Evolutionary conservation across 2,329 filamentous ascomycete species (phyloP), one percentile per base, ranked within the genome.

Genomic region (Lecanicillium sp.): DNA sequence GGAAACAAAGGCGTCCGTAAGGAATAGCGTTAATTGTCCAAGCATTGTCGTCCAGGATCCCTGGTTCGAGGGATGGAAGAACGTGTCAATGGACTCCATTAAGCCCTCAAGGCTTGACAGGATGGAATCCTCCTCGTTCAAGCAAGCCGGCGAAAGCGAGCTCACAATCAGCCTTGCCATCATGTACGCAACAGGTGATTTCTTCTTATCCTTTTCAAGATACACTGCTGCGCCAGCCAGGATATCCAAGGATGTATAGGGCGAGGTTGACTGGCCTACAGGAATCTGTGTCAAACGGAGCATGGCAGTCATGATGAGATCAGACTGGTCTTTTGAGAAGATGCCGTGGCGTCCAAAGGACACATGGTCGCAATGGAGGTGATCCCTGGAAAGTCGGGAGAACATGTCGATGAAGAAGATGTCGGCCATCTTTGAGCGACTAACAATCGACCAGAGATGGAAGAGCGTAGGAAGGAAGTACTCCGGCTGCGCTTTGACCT

Each of bases 1-100:
- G 65, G 94, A 92, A 31, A 98, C 87, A 59, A 98, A 98, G 52
- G 94, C 89, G 58, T 98, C 92, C 3, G 89, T 83, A 5, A 98
- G 71, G 60, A 94, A 95, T 57, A 89, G 89, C 5, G 92, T 86
- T 39, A 98, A 71, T 60, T 97, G 90, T 3, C 88, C 84, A 31
- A 98, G 68, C 47, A 90, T 84, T 52, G 80, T 87, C 2, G 90
- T 94, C 92, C 92, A 98, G 12, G 69, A 69, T 12, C 92, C 92
- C 37, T 90, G 86, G 59, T 98, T 98, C 3, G 92, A 98, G 3
- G 92, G 92, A 53, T 98, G 92, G 69, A 96, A 98, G 61, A 98
- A 98, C 1, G 92, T 98, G 60, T 98, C 92, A 33, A 97, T 84
- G 3, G 89, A 92, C 59, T 97, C 85, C 49, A 98, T 84, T 37